Conservation (phyloP, 495 filamentous ascomycete species). For the Neurospora discreta region DNA sequence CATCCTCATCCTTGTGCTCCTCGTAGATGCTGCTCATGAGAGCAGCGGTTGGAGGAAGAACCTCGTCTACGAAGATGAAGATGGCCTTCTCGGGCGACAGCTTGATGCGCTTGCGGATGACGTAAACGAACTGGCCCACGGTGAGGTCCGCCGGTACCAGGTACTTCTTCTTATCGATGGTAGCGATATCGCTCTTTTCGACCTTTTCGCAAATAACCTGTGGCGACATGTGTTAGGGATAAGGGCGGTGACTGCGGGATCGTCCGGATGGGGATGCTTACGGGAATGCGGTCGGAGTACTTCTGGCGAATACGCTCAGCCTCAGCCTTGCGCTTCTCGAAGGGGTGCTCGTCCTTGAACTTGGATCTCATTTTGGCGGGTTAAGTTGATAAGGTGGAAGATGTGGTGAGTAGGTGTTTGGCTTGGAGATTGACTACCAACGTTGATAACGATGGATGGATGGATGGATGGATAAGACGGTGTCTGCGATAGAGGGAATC, state of each 20-base stretch:
- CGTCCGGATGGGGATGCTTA: conserved; percentile 40
- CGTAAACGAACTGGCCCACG: conserved; percentile 99
- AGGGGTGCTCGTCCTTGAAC: conserved; percentile 99
- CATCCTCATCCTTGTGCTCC: conserved; percentile 83
- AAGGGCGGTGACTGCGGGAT: conserved; percentile 7
- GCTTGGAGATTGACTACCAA: background rate
- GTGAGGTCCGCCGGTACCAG: conserved; percentile 95
- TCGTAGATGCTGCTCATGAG: conserved; percentile 99
- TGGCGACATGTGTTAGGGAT: conserved; percentile 6
- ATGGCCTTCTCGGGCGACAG: conserved; percentile 98
- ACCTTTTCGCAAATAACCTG: conserved; percentile 99
- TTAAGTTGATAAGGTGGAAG: conserved; percentile 4
- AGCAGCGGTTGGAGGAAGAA: conserved; percentile 89
- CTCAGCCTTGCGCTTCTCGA: conserved; percentile 99
- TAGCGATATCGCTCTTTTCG: conserved; percentile 97
- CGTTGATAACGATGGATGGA: background rate
- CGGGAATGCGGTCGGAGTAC: conserved; percentile 96
- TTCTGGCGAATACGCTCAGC: conserved; percentile 98
- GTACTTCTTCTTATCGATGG: conserved; percentile 99
- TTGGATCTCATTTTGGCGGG: conserved; percentile 77
- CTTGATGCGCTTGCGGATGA: conserved; percentile 99
- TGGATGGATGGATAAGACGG: background rate
- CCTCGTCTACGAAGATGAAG: conserved; percentile 99
- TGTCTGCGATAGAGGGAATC: background rate
- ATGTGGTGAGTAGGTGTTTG: background rate